Percentiles rank a stretch among this genome's conserved stretches.
phyloP scores from a whole-genome alignment of 2,329 filamentous ascomycete species.

The Phyllosticta paracitricarpa region DNA sequence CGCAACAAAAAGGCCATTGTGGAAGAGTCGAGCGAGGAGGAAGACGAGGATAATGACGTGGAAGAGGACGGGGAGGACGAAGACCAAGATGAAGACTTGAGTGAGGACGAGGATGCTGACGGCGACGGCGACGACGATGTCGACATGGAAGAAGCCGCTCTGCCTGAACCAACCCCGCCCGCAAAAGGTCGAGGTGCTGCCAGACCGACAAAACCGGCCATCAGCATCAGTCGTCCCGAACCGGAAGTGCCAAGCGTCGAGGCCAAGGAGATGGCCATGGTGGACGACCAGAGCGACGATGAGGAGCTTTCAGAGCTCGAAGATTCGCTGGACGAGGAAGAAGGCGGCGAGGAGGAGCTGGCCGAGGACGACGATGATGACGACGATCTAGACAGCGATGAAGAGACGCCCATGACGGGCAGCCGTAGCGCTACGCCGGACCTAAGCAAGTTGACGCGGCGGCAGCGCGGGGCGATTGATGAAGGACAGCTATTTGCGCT shows the following conservation, averaged over 20 bases:
- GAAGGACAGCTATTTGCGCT: conserved; percentile 40
- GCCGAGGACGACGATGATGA: conserved; percentile 33
- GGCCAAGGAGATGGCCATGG: conserved; percentile 40
- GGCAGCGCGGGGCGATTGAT: conserved; percentile 52
- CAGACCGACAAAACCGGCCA: conserved; percentile 25
- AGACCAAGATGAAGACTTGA: conserved; percentile 30
- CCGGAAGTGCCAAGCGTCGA: conserved; percentile 26
- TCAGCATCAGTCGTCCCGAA: conserved; percentile 22
- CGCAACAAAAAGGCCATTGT: conserved; percentile 29
- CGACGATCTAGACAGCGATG: conserved; percentile 36
- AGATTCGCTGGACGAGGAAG: conserved; percentile 32
- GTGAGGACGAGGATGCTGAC: conserved; percentile 23
- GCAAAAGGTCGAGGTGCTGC: conserved; percentile 9
- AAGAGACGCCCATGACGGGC: conserved; percentile 41
- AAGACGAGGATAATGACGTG: conserved; percentile 29
- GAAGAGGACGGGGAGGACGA: conserved; percentile 29
- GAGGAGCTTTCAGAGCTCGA: conserved; percentile 32
- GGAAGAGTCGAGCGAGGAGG: conserved; percentile 33
- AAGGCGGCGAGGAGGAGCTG: conserved; percentile 34
- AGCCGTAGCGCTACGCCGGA: conserved; percentile 52
- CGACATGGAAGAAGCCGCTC: conserved; percentile 12
- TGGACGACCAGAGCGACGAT: conserved; percentile 35
- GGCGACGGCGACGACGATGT: conserved; percentile 15
- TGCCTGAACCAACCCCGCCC: conserved; percentile 19
- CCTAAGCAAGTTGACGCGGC: conserved; percentile 55